These are phyloP conservation scores for Pneumocystis sp. DNA, from an alignment of 1,139 yeast species.

Conservation along the genomic window DNA sequence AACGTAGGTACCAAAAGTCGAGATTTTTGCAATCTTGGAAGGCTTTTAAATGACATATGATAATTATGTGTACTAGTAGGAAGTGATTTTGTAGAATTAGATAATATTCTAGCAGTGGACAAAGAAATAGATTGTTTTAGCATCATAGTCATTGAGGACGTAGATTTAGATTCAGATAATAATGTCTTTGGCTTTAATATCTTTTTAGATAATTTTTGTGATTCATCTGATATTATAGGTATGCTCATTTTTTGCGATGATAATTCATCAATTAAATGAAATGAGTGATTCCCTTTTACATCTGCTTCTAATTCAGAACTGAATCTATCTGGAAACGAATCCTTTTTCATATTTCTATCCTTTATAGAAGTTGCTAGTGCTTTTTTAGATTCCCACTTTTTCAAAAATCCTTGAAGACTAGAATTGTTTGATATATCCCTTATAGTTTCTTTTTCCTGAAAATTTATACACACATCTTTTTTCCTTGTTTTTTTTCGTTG, in stretches of 20 bases:
- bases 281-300: background rate
- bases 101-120: background rate
- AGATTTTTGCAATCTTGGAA: background rate
- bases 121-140: background rate
- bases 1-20: constrained; percentile 2
- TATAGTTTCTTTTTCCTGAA: background rate
- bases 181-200: background rate
- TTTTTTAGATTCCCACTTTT: background rate
- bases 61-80: background rate
- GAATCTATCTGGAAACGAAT: background rate
- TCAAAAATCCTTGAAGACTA: background rate
- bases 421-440: background rate
- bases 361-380: background rate
- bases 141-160: background rate
- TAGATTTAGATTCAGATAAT: background rate
- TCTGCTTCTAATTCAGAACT: background rate
- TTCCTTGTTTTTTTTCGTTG: background rate
- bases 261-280: background rate
- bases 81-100: background rate
- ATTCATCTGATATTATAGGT: background rate
- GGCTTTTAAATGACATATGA: background rate
- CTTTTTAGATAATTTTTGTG: background rate
- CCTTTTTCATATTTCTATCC: background rate
- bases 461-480: background rate
- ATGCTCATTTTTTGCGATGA: background rate